A percentile compares a stretch with the other conserved stretches of the same genome.
phyloP scores from a whole-genome alignment of 148 eudicot genomes.

The Cornus florida region DNA sequence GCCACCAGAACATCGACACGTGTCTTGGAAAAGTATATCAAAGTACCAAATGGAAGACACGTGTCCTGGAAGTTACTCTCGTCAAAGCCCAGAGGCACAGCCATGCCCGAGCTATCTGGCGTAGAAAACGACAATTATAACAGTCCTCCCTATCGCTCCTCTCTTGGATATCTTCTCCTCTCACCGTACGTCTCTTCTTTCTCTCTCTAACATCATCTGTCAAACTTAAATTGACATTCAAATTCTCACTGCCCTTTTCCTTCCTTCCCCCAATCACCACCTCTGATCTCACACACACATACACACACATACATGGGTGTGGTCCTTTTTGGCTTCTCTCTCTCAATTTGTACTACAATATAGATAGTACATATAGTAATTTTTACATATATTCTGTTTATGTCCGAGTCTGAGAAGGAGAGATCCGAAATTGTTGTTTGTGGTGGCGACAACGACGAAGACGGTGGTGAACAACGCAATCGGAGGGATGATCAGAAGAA shows the following conservation, averaged over 20 bases:
- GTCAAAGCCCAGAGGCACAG: too few relatives aligned
- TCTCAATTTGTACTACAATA: background rate
- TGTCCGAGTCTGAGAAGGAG: conserved; percentile 2
- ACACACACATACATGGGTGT: background rate
- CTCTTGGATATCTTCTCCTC: too few relatives aligned
- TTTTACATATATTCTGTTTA: background rate
- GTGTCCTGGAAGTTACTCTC: too few relatives aligned
- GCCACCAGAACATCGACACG: too few relatives aligned
- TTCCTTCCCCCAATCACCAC: background rate
- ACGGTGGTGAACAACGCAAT: background rate
- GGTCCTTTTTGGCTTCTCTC: background rate
- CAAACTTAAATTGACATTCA: background rate
- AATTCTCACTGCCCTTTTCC: background rate
- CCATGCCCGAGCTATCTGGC: too few relatives aligned
- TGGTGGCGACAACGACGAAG: background rate
- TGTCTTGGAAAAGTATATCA: too few relatives aligned
- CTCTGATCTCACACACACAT: background rate
- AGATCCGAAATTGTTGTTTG: conserved; percentile 3
- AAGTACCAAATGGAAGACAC: too few relatives aligned
- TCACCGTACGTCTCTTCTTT: too few relatives aligned
- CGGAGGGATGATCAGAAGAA: background rate
- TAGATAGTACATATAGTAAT: background rate
- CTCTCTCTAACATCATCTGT: too few relatives aligned
- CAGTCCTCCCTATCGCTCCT: too few relatives aligned
- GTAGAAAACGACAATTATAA: too few relatives aligned